phyloP scores from a whole-genome alignment of 495 filamentous ascomycete genomes.

The Amphirosellinia nigrospora region DNA sequence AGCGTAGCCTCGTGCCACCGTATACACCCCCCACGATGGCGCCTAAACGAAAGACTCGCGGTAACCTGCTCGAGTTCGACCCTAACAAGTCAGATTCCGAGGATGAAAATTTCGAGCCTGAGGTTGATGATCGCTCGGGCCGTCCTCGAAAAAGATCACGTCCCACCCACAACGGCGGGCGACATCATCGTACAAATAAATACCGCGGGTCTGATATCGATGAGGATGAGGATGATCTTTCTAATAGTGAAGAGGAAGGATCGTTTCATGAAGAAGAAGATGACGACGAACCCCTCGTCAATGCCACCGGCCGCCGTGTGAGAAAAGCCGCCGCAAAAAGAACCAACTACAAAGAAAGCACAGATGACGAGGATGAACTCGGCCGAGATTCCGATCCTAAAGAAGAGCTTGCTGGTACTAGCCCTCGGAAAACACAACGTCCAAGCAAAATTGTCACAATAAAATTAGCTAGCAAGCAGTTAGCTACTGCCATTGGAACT shows the following conservation, averaged over 20 bases:
- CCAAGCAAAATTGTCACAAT: conserved; percentile 40
- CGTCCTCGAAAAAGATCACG: conserved; percentile 50
- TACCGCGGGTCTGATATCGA: conserved; percentile 65
- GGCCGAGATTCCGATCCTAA: conserved; percentile 42
- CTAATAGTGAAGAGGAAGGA: conserved; percentile 63
- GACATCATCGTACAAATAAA: conserved; percentile 46
- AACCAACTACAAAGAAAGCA: conserved; percentile 55
- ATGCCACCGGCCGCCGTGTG: conserved; percentile 70
- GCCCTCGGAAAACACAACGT: conserved; percentile 33
- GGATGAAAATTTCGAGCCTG: conserved; percentile 75
- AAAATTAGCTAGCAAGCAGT: conserved; percentile 29
- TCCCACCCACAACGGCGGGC: conserved; percentile 35
- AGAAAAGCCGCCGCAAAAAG: conserved; percentile 63
- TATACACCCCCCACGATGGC: conserved; percentile 46
- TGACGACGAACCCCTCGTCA: conserved; percentile 65
- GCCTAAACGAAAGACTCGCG: conserved; percentile 65
- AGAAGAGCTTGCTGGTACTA: conserved; percentile 32
- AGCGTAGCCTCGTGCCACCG: not conserved
- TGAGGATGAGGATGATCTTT: conserved; percentile 68
- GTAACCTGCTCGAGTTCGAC: conserved; percentile 67
- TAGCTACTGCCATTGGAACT: conserved; percentile 37
- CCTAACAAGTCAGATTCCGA: conserved; percentile 84
- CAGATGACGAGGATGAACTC: conserved; percentile 46
- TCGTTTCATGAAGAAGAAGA: conserved; percentile 66
- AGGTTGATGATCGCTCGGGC: conserved; percentile 48